Evolutionary conservation across 2,329 filamentous ascomycete genomes (phyloP).

Genomic region (Lecanicillium sp.): DNA sequence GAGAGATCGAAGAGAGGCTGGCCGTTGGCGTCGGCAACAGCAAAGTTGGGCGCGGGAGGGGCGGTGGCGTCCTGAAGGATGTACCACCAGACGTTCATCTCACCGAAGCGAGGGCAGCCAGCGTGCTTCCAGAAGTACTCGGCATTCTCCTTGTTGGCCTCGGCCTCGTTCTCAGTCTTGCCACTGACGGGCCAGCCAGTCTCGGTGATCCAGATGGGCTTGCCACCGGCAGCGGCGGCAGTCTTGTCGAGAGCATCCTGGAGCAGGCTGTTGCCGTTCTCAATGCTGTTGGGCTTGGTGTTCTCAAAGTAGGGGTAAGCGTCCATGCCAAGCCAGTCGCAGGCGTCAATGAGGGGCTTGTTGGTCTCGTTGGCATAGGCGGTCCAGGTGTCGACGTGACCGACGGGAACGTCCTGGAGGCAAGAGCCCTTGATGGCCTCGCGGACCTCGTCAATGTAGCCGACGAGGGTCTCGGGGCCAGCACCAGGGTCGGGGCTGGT

Average conservation of each 20-base stretch:
- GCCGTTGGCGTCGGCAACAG: conserved; percentile 49
- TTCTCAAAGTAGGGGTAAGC: conserved; percentile 80
- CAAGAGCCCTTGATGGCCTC: conserved; percentile 53
- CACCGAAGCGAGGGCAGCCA: conserved; percentile 61
- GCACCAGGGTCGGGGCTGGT: conserved; percentile 56
- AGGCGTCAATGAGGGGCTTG: conserved; percentile 55
- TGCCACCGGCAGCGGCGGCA: conserved; percentile 48
- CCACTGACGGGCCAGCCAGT: conserved; percentile 80
- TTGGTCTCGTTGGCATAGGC: conserved; percentile 68
- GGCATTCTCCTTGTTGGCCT: conserved; percentile 59
- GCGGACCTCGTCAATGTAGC: conserved; percentile 64
- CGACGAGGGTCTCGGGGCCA: conserved; percentile 51
- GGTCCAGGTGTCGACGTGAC: conserved; percentile 88
- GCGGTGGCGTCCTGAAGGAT: conserved; percentile 59
- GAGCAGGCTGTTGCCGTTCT: conserved; percentile 58
- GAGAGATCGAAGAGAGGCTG: conserved; percentile 56
- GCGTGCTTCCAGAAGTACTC: conserved; percentile 74
- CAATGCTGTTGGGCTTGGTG: conserved; percentile 57
- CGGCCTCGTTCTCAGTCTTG: conserved; percentile 49
- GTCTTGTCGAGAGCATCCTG: conserved; percentile 56
- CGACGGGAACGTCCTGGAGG: conserved; percentile 51
- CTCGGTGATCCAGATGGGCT: conserved; percentile 79
- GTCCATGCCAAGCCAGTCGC: conserved; percentile 78
- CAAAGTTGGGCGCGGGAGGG: conserved; percentile 61
- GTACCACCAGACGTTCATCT: conserved; percentile 67